Conservation (phyloP, 2,329 filamentous ascomycete species). For the Helotiales sp. region DNA sequence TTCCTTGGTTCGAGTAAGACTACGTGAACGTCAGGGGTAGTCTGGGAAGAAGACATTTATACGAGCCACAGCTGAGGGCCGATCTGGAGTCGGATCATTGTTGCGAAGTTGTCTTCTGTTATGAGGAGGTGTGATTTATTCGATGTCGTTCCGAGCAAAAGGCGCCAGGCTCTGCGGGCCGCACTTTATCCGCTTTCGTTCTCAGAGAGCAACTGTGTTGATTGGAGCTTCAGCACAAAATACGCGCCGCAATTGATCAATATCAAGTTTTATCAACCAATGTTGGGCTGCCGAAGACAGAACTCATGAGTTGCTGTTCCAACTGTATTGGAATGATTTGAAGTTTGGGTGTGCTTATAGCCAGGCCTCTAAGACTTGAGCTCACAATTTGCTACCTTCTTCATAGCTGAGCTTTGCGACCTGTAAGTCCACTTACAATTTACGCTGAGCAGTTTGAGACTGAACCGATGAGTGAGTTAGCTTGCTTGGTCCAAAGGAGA, state of each 20-base stretch:
- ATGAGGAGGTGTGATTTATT: not conserved
- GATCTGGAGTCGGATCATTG: not conserved
- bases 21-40: too few species aligned
- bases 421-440: not conserved
- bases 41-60: too few species aligned
- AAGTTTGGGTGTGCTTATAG: not conserved
- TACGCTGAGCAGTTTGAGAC: not conserved
- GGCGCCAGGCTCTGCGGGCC: too few species aligned
- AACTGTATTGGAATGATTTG: not conserved
- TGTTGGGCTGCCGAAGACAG: too few species aligned
- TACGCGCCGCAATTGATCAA: not conserved
- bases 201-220: too few species aligned
- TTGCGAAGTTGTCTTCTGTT: not conserved
- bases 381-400: not conserved
- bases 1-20: too few species aligned
- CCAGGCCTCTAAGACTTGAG: not conserved
- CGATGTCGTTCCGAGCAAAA: not conserved
- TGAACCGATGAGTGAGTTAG: not conserved
- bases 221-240: not conserved
- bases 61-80: not conserved
- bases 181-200: too few species aligned
- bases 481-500: not conserved
- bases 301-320: too few species aligned
- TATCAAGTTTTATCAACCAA: too few species aligned
- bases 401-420: not conserved